Evolutionary conservation across 2,329 filamentous ascomycete species (phyloP).

Genomic region (Fusarium redolens): DNA sequence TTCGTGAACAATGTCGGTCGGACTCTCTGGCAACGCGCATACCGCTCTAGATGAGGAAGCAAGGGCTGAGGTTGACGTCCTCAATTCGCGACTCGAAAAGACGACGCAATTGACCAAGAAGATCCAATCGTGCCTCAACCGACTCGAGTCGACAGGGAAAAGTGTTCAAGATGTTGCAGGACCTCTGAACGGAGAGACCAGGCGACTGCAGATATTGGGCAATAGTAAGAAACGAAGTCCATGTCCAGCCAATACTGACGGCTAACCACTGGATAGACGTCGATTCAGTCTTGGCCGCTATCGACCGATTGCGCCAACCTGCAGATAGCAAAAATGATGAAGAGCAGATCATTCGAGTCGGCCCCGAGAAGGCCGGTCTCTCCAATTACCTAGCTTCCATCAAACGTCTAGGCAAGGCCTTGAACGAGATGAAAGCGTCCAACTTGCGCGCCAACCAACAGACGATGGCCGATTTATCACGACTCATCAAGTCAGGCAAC

Average conservation of each 20-base stretch:
- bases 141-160: constrained; percentile 88
- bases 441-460: constrained; percentile 93
- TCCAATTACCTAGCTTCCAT: constrained; percentile 88
- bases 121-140: constrained; percentile 86
- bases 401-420: constrained; percentile 87
- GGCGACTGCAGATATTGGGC: constrained; percentile 86
- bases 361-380: constrained; percentile 85
- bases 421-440: constrained; percentile 86
- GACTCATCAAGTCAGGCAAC: constrained; percentile 81
- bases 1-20: constrained; percentile 60
- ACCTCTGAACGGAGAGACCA: constrained; percentile 92
- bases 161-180: constrained; percentile 92
- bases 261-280: constrained; percentile 69
- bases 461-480: constrained; percentile 82
- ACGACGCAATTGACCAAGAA: constrained; percentile 94
- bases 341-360: constrained; percentile 88
- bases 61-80: constrained; percentile 75
- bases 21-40: constrained; percentile 58
- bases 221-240: constrained; percentile 65
- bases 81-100: constrained; percentile 84
- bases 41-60: constrained; percentile 72
- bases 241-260: not conserved
- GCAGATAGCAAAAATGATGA: constrained; percentile 92
- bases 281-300: constrained; percentile 85
- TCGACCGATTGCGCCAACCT: constrained; percentile 89